Evolutionary conservation across 345 rosid genomes (phyloP).

Genomic region (Ceriops decandra): DNA sequence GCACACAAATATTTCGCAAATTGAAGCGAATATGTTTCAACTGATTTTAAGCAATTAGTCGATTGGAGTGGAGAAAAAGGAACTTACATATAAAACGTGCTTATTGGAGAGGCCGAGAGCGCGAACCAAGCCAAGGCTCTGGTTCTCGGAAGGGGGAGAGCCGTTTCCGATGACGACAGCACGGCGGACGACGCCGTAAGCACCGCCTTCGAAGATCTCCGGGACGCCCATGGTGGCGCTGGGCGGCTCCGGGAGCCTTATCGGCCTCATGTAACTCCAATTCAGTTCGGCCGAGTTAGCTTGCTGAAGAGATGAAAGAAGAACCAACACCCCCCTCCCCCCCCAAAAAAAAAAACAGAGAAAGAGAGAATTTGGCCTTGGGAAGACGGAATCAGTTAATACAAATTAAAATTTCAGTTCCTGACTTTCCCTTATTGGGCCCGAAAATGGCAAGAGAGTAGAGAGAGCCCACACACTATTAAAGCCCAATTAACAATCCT

Average conservation of each 20-base stretch:
- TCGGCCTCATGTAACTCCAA: slow-evolving; percentile 61
- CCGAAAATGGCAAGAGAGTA: too few species aligned
- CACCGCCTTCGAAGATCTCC: slow-evolving; percentile 86
- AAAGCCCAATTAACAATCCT: too few species aligned
- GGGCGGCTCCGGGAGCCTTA: slow-evolving; percentile 86
- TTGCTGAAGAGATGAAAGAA: background rate
- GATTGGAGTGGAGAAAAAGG: background rate
- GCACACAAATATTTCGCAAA: too few species aligned
- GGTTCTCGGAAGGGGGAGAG: slow-evolving; percentile 80
- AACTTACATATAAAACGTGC: slow-evolving; percentile 67
- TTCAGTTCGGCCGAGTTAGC: background rate
- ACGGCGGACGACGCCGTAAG: slow-evolving; percentile 67
- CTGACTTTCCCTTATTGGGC: too few species aligned
- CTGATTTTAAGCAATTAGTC: background rate
- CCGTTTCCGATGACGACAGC: slow-evolving; percentile 93
- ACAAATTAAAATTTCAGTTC: too few species aligned
- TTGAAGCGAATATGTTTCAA: too few species aligned
- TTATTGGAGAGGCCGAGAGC: slow-evolving; percentile 74
- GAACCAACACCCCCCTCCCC: too few species aligned
- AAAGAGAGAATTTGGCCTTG: background rate
- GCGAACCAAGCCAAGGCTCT: slow-evolving; percentile 79
- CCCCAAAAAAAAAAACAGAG: background rate
- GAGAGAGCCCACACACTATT: too few species aligned
- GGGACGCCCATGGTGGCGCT: slow-evolving; percentile 62
- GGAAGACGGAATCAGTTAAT: background rate